Base-by-base conservation (phyloP, 2,329 filamentous ascomycete species). In the Talaromyces marneffei region DNA sequence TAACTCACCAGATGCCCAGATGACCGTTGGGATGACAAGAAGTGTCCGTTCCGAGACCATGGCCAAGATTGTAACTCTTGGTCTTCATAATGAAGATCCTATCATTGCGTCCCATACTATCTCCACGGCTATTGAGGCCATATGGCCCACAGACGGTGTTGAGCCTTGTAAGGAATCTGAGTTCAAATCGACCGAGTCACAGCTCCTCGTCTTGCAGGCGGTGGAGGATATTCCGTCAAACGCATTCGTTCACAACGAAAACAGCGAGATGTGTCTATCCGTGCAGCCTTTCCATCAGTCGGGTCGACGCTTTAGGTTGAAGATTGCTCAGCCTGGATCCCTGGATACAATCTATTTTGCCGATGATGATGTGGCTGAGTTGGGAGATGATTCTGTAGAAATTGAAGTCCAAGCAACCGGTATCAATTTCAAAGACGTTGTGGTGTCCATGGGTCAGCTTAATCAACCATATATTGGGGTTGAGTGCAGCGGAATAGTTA, bases 401-500 rank as follows among this genome's bases (percentile, higher is more conserved):
- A 57, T 63, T 18, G 53, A 61, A 8, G 44, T 63, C 10, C 52
- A 54, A 7, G 58, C 62, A 9, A 57, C 58, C 2, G 62, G 62
- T 14, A 55, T 61, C n/a, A 61, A 61, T 40, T 61, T 61, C 44
- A 57, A 58, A 37, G 62, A 62, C n/a, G 27, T 62, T 39, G 39
- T 62, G n/a, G 55, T 62, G n/a, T 39, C 57, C 16, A 58, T 62
- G 55, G 60, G 60, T 1, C 57, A 58, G 31, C 39, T 62, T 8
- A 54, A 10, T n/a, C 57, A 59, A 12, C 37, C 23, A 65, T 59
- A 63, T 2, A 69, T 77, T n/a, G 70, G 70, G 1, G 44, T 61
- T 18, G 83, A 84, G 59, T 75, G 69, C 60, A 68, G 69, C 50
- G 77, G 72, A 10, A 60, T 72, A 31, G 67, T 78, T 20, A 70